Percentiles rank a stretch among this genome's conserved stretches.
These are phyloP conservation scores for Candida ponderosae DNA, from an alignment of 805 yeast species.

Conservation along the genomic window DNA sequence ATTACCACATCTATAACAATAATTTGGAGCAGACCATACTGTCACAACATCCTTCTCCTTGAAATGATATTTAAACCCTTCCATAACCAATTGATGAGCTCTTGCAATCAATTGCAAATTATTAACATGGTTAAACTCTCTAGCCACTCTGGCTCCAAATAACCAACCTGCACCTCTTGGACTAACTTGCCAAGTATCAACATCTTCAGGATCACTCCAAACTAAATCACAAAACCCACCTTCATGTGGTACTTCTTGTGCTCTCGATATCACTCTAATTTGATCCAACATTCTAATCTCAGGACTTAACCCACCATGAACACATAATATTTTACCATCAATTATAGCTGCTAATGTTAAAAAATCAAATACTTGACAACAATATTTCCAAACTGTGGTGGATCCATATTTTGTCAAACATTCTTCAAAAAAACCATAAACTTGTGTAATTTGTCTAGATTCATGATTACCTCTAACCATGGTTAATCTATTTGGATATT, in stretches of 20 bases:
- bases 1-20: conserved; percentile 95
- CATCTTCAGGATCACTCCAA: conserved; percentile 98
- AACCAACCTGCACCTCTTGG: conserved; percentile 99
- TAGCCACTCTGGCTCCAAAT: conserved; percentile 87
- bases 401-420: conserved; percentile 89
- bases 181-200: conserved; percentile 96
- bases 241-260: conserved; percentile 98
- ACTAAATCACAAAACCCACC: conserved; percentile 97
- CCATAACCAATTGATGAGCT: conserved; percentile 98
- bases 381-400: conserved; percentile 89
- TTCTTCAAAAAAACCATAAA: conserved; percentile 93
- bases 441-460: conserved; percentile 93
- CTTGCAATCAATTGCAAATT: conserved; percentile 84
- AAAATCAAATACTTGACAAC: conserved; percentile 86
- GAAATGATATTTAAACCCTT: conserved; percentile 94
- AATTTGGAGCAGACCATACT: conserved; percentile 97
- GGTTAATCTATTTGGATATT: conserved; percentile 87
- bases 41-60: conserved; percentile 95
- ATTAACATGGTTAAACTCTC: conserved; percentile 94
- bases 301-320: conserved; percentile 93
- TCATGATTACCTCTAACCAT: conserved; percentile 93
- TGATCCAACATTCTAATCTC: conserved; percentile 91
- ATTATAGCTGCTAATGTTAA: conserved; percentile 91
- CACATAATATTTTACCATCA: conserved; percentile 83
- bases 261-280: conserved; percentile 88